Conservation (phyloP, 331 rosid genomes). For the Erythrophleum ivorense region DNA sequence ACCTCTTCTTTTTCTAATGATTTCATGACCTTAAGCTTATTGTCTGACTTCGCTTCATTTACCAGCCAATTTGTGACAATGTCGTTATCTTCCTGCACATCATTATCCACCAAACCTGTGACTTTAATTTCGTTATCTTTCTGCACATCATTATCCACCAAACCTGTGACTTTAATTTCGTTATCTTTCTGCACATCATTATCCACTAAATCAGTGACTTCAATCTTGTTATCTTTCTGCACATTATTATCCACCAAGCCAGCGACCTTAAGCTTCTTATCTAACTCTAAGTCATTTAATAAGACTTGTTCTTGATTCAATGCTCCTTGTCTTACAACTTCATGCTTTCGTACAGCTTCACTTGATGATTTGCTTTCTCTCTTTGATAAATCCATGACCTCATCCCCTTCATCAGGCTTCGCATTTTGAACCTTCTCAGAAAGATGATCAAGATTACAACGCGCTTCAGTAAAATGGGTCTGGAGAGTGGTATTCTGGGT, state of each 20-base stretch:
- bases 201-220: slow-evolving; percentile 16
- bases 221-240: slow-evolving; percentile 18
- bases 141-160: slow-evolving; percentile 6
- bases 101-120: slow-evolving; percentile 23
- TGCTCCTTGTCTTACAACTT: slow-evolving; percentile 41
- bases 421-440: slow-evolving; percentile 57
- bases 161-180: too few species aligned
- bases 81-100: slow-evolving; percentile 19
- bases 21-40: slow-evolving; percentile 22
- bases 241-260: not conserved
- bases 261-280: slow-evolving; percentile 8
- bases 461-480: slow-evolving; percentile 64
- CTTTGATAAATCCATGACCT: slow-evolving; percentile 36
- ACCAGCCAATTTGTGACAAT: slow-evolving; percentile 1
- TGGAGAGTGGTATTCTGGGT: slow-evolving; percentile 64
- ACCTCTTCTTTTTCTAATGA: slow-evolving; percentile 44
- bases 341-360: slow-evolving; percentile 40
- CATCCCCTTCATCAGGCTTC: slow-evolving; percentile 57
- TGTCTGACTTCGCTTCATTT: slow-evolving; percentile 33
- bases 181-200: too few species aligned
- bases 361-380: slow-evolving; percentile 29
- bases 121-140: slow-evolving; percentile 25
- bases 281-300: slow-evolving; percentile 21
- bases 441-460: slow-evolving; percentile 60
- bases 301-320: slow-evolving; percentile 37